Base-by-base conservation (phyloP, 768 basidiomycete species). In the button mushroom (Agaricus bisporus) region DNA sequence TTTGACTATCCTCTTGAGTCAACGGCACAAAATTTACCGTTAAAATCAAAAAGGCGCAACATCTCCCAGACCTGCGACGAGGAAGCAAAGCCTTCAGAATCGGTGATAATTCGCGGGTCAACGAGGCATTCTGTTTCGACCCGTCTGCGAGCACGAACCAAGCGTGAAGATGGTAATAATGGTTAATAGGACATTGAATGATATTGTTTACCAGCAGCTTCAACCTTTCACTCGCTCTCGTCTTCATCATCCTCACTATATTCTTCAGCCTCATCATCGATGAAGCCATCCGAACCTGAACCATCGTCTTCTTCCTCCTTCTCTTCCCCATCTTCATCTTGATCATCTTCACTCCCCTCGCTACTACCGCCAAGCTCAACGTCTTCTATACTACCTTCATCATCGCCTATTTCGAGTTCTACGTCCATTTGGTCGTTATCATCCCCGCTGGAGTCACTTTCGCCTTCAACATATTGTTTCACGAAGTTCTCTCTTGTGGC, bases 371-470 rank as follows among this genome's bases (percentile, higher is more conserved):
- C 86, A 12, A 88, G 69, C 60, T 88, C 88, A 17, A 90, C 77
- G 61, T 90, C 87, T 62, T 89, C 91, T 41, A 91, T 71, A 61
- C 89, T 89, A 10, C 84, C 88, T 32, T 75, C 81, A 35, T 88
- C 86, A 54, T 81, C 83, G 6, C 71, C 83, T 37, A 77, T 81
- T 60, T 85, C 82, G 29, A 85, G 77, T 47, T 83, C 83, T 42
- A 77, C 72, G 39, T 82, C 81, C 66, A 78, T 75, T 32, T 76
- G 79, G 22, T 78, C 79, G 39, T 79, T 81, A 49, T 85, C 82
- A 47, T 81, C 82, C 29, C 69, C 69, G 32, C 61, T 62, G 4
- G 67, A 67, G 15, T 82, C 86, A 49, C 85, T 86, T 63, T 91
- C 87, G 1, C 93, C 91, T 68, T 94, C 88, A 22, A 87, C 82